Percentiles rank a stretch among this genome's conserved stretches.
These are phyloP conservation scores for Sphaerulina musiva DNA, from an alignment of 2,329 filamentous ascomycete species.

Conservation along the genomic window DNA sequence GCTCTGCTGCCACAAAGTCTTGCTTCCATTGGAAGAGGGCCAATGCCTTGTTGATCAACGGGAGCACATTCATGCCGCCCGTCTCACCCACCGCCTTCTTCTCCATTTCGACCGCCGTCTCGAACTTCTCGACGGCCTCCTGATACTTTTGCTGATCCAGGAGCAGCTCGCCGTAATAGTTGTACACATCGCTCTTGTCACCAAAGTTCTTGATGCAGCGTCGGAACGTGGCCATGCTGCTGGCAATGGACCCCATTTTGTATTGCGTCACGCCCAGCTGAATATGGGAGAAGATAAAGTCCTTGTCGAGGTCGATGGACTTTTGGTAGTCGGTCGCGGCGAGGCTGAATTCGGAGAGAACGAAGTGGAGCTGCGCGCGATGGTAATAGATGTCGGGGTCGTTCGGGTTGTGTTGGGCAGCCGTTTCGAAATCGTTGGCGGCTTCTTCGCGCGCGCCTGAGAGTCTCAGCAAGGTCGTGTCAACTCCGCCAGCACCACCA, in stretches of 20 bases:
- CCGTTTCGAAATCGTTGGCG: slow-evolving; percentile 77
- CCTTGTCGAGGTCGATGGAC: slow-evolving; percentile 90
- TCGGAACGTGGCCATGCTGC: slow-evolving; percentile 96
- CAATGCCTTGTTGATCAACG: slow-evolving; percentile 96
- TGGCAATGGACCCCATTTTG: slow-evolving; percentile 98
- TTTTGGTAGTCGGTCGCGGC: slow-evolving; percentile 99
- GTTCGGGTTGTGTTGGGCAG: slow-evolving; percentile 73
- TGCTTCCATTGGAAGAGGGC: slow-evolving; percentile 98
- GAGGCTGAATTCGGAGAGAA: slow-evolving; percentile 85
- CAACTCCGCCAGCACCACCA: slow-evolving; percentile 9
- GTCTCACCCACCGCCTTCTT: slow-evolving; percentile 64
- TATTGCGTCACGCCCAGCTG: slow-evolving; percentile 98
- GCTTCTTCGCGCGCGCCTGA: slow-evolving; percentile 77
- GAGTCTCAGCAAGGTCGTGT: slow-evolving; percentile 30
- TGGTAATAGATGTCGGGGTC: slow-evolving; percentile 99
- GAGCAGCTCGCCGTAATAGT: slow-evolving; percentile 96
- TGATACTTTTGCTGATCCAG: slow-evolving; percentile 94
- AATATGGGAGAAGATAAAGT: slow-evolving; percentile 99
- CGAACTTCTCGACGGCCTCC: slow-evolving; percentile 96
- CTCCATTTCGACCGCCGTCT: slow-evolving; percentile 98
- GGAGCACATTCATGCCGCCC: slow-evolving; percentile 93
- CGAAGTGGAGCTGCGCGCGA: slow-evolving; percentile 96
- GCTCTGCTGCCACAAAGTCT: slow-evolving; percentile 89
- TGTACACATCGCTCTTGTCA: slow-evolving; percentile 94
- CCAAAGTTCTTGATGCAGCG: slow-evolving; percentile 98